Conservation (phyloP, 768 basidiomycete species). For the Artomyces pyxidatus region DNA sequence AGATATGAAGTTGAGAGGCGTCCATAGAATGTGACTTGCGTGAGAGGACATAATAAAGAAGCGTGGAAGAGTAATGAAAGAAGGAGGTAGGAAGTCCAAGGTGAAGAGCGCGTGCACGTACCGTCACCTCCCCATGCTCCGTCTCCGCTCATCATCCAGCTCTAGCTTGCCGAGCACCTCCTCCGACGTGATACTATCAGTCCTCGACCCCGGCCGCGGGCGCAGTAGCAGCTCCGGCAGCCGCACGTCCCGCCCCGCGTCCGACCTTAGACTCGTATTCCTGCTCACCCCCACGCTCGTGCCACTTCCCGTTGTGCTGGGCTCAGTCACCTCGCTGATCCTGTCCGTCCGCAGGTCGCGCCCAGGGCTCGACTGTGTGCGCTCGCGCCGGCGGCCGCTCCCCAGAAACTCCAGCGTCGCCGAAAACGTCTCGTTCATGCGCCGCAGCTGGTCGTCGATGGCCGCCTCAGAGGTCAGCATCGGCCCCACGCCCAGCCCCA, state of each 20-base stretch:
- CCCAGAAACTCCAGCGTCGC: constrained; percentile 54
- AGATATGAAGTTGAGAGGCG: no score
- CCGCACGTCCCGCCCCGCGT: constrained; percentile 10
- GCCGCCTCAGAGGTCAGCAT: constrained; percentile 61
- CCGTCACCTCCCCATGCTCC: constrained; percentile 7
- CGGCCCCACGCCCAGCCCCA: constrained; percentile 29
- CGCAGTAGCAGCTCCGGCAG: constrained; percentile 11
- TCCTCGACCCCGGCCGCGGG: constrained; percentile 25
- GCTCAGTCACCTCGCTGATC: constrained; percentile 15
- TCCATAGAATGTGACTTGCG: background rate
- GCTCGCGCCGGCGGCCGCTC: constrained; percentile 23
- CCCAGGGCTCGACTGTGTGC: constrained; percentile 16
- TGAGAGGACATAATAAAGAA: background rate
- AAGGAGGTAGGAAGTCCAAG: background rate
- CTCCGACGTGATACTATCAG: constrained; percentile 35
- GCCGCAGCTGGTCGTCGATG: constrained; percentile 52
- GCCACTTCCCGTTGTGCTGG: constrained; percentile 4
- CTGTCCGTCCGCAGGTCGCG: constrained; percentile 11
- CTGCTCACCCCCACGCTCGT: background rate
- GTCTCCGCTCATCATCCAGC: constrained; percentile 21
- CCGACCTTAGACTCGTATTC: constrained; percentile 14
- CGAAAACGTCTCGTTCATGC: constrained; percentile 64
- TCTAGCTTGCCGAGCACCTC: constrained; percentile 55
- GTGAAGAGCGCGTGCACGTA: background rate
- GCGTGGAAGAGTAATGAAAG: background rate